Evolutionary conservation across 225 moss, liverwort and hornwort genomes (phyloP).

Genomic region (Polytrichum commune): DNA sequence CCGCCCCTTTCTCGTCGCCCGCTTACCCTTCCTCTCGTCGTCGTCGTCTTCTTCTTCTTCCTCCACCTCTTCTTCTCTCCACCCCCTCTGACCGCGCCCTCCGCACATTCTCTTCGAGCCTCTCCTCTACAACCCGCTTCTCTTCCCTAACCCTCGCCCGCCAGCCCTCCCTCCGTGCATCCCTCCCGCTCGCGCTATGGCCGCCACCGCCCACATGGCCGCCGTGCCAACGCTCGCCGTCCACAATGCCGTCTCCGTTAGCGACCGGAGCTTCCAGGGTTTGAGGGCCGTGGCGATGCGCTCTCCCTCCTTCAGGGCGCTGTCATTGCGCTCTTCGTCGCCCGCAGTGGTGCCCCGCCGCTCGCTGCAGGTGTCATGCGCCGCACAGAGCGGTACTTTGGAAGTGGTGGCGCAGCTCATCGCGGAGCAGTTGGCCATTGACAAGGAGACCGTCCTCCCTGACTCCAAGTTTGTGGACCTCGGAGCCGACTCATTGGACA

Average conservation of each 20-base stretch:
- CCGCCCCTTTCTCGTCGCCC: no score
- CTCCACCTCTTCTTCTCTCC: no score
- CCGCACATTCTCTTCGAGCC: no score
- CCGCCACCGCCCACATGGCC: background rate
- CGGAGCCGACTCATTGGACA: constrained; percentile 89
- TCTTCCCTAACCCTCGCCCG: background rate
- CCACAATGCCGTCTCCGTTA: constrained; percentile 8
- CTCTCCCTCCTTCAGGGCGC: constrained; percentile 15
- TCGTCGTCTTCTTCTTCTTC: no score
- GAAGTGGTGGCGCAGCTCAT: constrained; percentile 42
- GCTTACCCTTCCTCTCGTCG: no score
- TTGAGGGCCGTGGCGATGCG: constrained; percentile 16
- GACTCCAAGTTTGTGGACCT: constrained; percentile 68
- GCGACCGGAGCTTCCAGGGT: constrained; percentile 5
- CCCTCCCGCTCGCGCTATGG: background rate
- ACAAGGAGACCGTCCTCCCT: constrained; percentile 8
- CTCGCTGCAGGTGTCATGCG: constrained; percentile 2
- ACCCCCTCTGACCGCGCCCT: no score
- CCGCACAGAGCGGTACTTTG: constrained; percentile 23
- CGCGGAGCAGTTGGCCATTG: constrained; percentile 51
- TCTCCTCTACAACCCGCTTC: no score
- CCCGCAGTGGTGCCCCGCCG: constrained; percentile 8
- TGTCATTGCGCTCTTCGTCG: background rate
- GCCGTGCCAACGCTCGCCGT: constrained; percentile 29
- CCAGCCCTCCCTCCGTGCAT: background rate